Evolutionary conservation across 2,329 filamentous ascomycete species (phyloP).

Genomic region (Dactylonectria macrodidyma): DNA sequence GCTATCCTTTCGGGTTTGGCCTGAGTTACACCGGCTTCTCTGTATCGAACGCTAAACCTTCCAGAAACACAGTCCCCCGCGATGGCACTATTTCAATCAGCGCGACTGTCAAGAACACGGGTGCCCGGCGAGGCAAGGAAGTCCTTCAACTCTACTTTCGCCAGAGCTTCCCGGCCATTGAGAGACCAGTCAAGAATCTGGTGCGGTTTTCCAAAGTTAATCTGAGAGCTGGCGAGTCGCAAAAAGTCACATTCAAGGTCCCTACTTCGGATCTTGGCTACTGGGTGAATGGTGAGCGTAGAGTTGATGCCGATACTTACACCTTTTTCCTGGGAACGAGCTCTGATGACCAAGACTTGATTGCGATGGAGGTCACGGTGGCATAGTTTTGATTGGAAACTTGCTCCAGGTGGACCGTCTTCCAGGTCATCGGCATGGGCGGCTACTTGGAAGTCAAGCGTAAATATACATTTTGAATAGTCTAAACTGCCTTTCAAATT

Average conservation of each 20-base stretch:
- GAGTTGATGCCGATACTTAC: not conserved
- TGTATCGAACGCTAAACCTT: slow-evolving; percentile 63
- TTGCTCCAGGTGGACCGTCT: too few species aligned
- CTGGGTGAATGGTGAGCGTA: slow-evolving; percentile 32
- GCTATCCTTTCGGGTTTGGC: slow-evolving; percentile 70
- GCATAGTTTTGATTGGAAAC: too few species aligned
- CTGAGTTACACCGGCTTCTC: slow-evolving; percentile 75
- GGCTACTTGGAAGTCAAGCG: too few species aligned
- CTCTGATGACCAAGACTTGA: not conserved
- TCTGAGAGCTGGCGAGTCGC: slow-evolving; percentile 66
- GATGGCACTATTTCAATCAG: slow-evolving; percentile 51
- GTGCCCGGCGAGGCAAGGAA: slow-evolving; percentile 61
- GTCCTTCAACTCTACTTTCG: slow-evolving; percentile 67
- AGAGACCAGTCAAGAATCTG: slow-evolving; percentile 67
- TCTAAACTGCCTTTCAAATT: too few species aligned
- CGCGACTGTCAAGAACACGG: slow-evolving; percentile 70
- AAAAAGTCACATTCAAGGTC: slow-evolving; percentile 22
- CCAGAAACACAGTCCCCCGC: not conserved
- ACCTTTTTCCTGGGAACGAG: not conserved
- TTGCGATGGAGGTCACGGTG: too few species aligned
- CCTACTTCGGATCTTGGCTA: slow-evolving; percentile 44
- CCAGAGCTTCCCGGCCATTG: slow-evolving; percentile 64
- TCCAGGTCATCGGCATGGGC: too few species aligned
- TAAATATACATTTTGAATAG: too few species aligned
- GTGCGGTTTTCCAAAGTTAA: slow-evolving; percentile 73